Conservation (phyloP, 352 stramenopile species). For the Pythium sp. region DNA sequence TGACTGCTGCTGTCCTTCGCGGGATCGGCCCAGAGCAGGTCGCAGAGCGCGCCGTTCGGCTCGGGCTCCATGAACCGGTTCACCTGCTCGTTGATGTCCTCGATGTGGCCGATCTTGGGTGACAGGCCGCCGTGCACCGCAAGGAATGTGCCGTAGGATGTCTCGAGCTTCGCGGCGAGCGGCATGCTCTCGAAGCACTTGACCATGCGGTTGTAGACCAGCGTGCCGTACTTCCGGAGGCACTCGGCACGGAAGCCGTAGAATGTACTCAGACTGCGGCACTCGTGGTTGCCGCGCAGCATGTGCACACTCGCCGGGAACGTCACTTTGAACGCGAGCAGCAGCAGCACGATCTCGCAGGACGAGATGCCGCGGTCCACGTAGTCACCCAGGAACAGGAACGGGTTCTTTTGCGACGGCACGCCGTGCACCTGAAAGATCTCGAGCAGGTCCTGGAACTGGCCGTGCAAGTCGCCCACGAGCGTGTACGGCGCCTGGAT, state of each 20-base stretch:
- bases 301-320: conserved; percentile 99
- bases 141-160: conserved; percentile 55
- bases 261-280: conserved; percentile 98
- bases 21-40: conserved; percentile 99
- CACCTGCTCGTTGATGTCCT: conserved; percentile 73
- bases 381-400: conserved; percentile 96
- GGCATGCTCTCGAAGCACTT: conserved; percentile 86
- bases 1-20: conserved; percentile 75
- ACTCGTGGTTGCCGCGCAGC: conserved; percentile 98
- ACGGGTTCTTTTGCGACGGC: conserved; percentile 87
- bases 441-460: conserved; percentile 98
- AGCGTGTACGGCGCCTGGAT: conserved; percentile 52
- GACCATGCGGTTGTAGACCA: conserved; percentile 79
- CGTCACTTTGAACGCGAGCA: conserved; percentile 98
- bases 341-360: conserved; percentile 96
- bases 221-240: conserved; percentile 67
- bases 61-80: conserved; percentile 81
- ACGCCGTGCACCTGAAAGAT: conserved; percentile 57
- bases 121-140: conserved; percentile 76
- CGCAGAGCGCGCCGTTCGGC: conserved; percentile 93
- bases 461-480: conserved; percentile 93
- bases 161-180: conserved; percentile 62
- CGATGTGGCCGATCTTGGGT: conserved; percentile 60
- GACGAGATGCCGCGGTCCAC: conserved; percentile 93
- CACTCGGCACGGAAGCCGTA: conserved; percentile 99